phyloP scores from a whole-genome alignment of 495 filamentous ascomycete genomes.

The Terfezia boudieri region DNA sequence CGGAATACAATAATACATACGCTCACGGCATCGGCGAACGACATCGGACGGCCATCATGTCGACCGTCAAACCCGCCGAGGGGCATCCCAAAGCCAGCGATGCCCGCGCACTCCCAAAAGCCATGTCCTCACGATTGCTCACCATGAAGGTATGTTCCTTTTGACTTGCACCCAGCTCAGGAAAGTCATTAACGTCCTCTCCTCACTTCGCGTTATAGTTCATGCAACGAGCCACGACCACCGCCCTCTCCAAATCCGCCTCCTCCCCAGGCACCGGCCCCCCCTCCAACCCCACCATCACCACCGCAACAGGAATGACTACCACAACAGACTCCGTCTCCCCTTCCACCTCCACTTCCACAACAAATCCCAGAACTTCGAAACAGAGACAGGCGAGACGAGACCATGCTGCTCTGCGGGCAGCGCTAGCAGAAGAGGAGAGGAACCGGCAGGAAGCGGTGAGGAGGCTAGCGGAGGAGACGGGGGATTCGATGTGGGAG shows the following conservation, averaged over 20 bases:
- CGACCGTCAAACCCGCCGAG: background rate
- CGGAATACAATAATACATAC: no score
- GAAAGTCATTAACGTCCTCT: background rate
- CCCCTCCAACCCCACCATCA: constrained; percentile 22
- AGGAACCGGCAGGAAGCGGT: constrained; percentile 48
- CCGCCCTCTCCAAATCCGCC: constrained; percentile 11
- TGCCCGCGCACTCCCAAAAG: constrained; percentile 32
- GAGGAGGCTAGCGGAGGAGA: constrained; percentile 43
- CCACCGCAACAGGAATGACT: constrained; percentile 20
- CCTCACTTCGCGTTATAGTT: constrained; percentile 30
- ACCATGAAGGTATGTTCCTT: constrained; percentile 69
- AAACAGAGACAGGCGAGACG: constrained; percentile 7
- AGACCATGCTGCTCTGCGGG: constrained; percentile 29
- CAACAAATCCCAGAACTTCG: background rate
- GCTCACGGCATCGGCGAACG: no score
- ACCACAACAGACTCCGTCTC: constrained; percentile 6
- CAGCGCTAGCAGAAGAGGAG: constrained; percentile 53
- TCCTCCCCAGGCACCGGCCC: constrained; percentile 9
- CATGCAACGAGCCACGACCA: constrained; percentile 77
- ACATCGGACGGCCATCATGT: background rate
- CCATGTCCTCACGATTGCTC: constrained; percentile 71
- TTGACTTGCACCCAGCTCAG: background rate
- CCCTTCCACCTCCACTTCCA: constrained; percentile 13
- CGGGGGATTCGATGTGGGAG: constrained; percentile 78
- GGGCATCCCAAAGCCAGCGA: constrained; percentile 1